Base-by-base conservation (phyloP, 73 alveolate genomes). In the Symbiodinium pilosum region DNA sequence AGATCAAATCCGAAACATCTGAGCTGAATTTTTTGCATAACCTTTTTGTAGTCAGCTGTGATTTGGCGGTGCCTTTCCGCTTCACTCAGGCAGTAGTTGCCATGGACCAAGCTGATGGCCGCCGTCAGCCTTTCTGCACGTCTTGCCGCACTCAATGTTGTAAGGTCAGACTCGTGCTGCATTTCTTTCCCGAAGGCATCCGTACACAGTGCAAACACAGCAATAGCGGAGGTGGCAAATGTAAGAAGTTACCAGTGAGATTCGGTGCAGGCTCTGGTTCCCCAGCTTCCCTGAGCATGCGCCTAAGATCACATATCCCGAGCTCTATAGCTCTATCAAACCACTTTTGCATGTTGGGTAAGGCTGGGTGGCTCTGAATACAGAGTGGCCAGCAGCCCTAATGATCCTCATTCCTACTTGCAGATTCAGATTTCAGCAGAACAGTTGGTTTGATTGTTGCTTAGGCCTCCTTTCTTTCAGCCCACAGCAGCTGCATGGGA, bases 391-490 rank as follows among this genome's bases (percentile, higher is more conserved):
- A 11, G 34, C 30, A 14, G 34, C 95, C n/a, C 28, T 54, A 20
- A 38, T 3, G 32, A 18, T 36, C 7, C 43, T 20, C 21, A 42
- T 6, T 11, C 14, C 52, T 28, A 30, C n/a, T 34, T 4, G 38
- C 12, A 28, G 68, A 41, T 9, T n/a, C 40, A 16, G 43, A 39
- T n/a, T 21, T n/a, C 30, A 18, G 36, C 40, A 24, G 83, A 12
- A 38, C 83, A 24, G 83, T 24, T 7, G 9, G 36, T 20, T 68
- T n/a, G 12, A n/a, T n/a, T n/a, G 5, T n/a, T 30, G 41, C 36
- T 36, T 21, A 88, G 95, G 96, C 96, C 96, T 2, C 77, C 96
- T 24, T 91, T 91, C 51, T 91, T 91, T 39, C 96, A 91, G 64
- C 96, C 96, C 9, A 68, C 96, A 4, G 96, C 96, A 18, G 88